Percentiles rank a stretch among this genome's conserved stretches.
Conservation (phyloP, 257 asterid genomes). For the Penstemon barbatus region DNA sequence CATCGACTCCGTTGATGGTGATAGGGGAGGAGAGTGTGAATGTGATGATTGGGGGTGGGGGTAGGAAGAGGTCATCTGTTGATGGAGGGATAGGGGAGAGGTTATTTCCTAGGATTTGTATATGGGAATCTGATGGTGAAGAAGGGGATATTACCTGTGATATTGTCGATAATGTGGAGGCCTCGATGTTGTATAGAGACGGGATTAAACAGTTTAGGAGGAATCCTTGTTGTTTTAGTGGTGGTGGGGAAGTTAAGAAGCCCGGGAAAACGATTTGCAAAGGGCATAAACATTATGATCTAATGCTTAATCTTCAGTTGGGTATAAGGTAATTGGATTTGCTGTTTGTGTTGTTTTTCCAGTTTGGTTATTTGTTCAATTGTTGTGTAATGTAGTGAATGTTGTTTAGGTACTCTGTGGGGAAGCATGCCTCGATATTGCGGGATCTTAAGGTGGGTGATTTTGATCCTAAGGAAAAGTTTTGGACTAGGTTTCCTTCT, state of each 20-base stretch:
- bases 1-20: constrained; percentile 42
- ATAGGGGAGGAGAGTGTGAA: constrained; percentile 43
- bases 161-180: constrained; percentile 54
- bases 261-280: constrained; percentile 57
- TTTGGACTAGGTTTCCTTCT: constrained; percentile 63
- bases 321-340: constrained; percentile 49
- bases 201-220: constrained; percentile 53
- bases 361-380: constrained; percentile 3
- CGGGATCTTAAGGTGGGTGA: constrained; percentile 50
- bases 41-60: constrained; percentile 37
- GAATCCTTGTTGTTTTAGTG: constrained; percentile 42
- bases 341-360: background rate
- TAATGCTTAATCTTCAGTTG: constrained; percentile 67
- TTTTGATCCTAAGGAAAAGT: constrained; percentile 69
- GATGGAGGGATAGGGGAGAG: constrained; percentile 40
- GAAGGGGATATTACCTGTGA: constrained; percentile 65
- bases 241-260: constrained; percentile 57
- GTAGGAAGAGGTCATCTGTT: constrained; percentile 47
- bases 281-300: constrained; percentile 66
- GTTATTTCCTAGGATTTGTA: constrained; percentile 53
- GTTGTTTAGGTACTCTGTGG: constrained; percentile 54
- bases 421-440: constrained; percentile 53
- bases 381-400: constrained; percentile 13
- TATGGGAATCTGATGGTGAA: constrained; percentile 63
- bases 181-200: constrained; percentile 47